phyloP scores from a whole-genome alignment of 495 filamentous ascomycete species.

The Aspergillus hancockii region DNA sequence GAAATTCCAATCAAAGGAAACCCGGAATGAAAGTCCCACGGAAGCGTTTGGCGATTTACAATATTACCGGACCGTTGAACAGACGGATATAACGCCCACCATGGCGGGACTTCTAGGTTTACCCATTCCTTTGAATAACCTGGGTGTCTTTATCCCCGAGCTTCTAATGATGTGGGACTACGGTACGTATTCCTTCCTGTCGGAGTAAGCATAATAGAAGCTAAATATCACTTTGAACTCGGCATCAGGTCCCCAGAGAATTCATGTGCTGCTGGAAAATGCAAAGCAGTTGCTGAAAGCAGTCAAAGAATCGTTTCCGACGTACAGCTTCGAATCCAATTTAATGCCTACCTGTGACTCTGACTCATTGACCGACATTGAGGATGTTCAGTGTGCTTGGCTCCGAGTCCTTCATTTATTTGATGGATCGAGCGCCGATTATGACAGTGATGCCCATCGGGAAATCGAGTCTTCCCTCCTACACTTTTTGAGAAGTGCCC shows the following conservation, averaged over 20 bases:
- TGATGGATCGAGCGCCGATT: slow-evolving; percentile 3
- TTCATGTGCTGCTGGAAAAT: slow-evolving; percentile 71
- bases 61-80: slow-evolving; percentile 82
- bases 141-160: slow-evolving; percentile 82
- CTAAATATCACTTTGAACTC: not conserved
- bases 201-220: not conserved
- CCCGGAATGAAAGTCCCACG: slow-evolving; percentile 39
- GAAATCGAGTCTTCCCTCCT: slow-evolving; percentile 26
- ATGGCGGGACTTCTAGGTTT: slow-evolving; percentile 85
- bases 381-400: slow-evolving; percentile 71
- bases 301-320: slow-evolving; percentile 67
- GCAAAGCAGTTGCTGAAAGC: slow-evolving; percentile 76
- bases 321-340: slow-evolving; percentile 48
- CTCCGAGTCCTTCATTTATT: slow-evolving; percentile 29
- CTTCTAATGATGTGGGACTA: slow-evolving; percentile 73
- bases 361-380: slow-evolving; percentile 45
- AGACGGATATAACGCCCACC: slow-evolving; percentile 90
- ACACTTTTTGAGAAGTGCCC: slow-evolving; percentile 67
- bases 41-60: slow-evolving; percentile 58
- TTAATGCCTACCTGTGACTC: slow-evolving; percentile 41
- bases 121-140: slow-evolving; percentile 87
- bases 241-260: slow-evolving; percentile 46
- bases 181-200: slow-evolving; percentile 34
- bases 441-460: slow-evolving; percentile 11
- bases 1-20: slow-evolving; percentile 62